Base-by-base conservation (phyloP, 768 basidiomycete genomes). In the Serendipita indica region DNA sequence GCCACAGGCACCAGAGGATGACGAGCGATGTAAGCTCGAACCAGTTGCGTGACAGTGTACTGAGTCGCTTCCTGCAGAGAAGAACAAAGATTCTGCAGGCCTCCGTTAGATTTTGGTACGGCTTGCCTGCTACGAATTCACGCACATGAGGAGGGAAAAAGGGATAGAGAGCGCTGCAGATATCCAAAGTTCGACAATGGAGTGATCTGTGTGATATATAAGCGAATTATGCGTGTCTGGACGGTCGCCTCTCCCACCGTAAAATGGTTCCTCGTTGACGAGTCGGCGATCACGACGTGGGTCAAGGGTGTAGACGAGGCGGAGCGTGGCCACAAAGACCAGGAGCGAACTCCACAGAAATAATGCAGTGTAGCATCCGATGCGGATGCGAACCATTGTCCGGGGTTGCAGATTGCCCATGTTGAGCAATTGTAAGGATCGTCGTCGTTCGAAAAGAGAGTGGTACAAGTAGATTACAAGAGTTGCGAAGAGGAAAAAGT, bases 91-190 rank as follows among this genome's bases (percentile, higher is more conserved):
- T 18, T 28, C 49, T 54, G 3, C 7, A 18, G 49, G 32, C 16
- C 10, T 7, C 10, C 10, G 41, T n/a, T 7, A 37, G 27, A n/a
- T 43, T 2, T 43, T 5, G n/a, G 5, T 43, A n/a, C 7, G 30
- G 12, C 32, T n/a, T 20, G 49, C 10, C 22, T 30, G 2, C 5
- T 1, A 43, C 7, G 30, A 7, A 12, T n/a, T 16, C 7, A 28
- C 49, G 10, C 32, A 54, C 49, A 54, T 54, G 49, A 33, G 4
- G 49, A 54, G 4, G 30, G 49, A 54, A 54, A 25, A 54, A 30
- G 32, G 22, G 12, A 54, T 4, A 10, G 25, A 25, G 49, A 54
- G 25, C 16, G 25, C 22, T 4, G 25, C 20, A 13, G 25, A 25
- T 4, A 54, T 16, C 25, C 49, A 54, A 7, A 54, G 32, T 30